Percentiles rank a stretch among this genome's conserved stretches.
Evolutionary conservation across 1,139 yeast genomes (phyloP).

Genomic region (Diutina pseudorugosa): DNA sequence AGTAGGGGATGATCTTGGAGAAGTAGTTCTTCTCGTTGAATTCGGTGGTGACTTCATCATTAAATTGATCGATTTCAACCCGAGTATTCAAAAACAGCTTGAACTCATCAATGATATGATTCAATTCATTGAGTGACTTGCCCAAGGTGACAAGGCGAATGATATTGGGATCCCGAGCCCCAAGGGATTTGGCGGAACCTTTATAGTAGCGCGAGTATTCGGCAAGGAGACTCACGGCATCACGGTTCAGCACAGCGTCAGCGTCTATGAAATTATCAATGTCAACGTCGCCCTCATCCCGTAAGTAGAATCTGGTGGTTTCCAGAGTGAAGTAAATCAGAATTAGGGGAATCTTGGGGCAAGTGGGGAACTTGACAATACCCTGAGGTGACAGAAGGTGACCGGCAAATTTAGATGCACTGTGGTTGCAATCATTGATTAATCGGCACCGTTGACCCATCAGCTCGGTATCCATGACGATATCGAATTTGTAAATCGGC

Average conservation of each 20-base stretch:
- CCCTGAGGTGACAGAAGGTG: neutral
- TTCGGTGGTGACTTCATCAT: slow-evolving; percentile 8
- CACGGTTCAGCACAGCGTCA: slow-evolving; percentile 7
- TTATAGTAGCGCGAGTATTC: neutral
- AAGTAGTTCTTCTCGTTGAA: slow-evolving; percentile 24
- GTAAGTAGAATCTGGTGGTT: slow-evolving; percentile 19
- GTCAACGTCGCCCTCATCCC: slow-evolving; percentile 14
- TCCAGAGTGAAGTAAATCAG: slow-evolving; percentile 25
- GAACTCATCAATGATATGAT: slow-evolving; percentile 41
- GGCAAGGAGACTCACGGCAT: neutral
- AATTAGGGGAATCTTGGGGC: slow-evolving; percentile 24
- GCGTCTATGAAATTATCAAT: slow-evolving; percentile 9
- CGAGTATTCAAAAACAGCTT: slow-evolving; percentile 37
- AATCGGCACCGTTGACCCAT: slow-evolving; percentile 8
- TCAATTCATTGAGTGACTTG: slow-evolving; percentile 58
- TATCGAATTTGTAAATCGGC: slow-evolving; percentile 36
- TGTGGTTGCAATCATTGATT: neutral
- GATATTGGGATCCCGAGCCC: neutral
- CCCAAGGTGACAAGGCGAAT: slow-evolving; percentile 30
- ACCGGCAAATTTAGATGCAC: neutral
- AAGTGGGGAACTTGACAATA: slow-evolving; percentile 7
- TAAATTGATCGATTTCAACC: slow-evolving; percentile 25
- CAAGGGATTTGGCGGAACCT: neutral
- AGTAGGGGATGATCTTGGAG: slow-evolving; percentile 26
- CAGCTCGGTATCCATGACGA: slow-evolving; percentile 31